Conservation (phyloP, 2,329 filamentous ascomycete species). For the Fusarium burgessii region DNA sequence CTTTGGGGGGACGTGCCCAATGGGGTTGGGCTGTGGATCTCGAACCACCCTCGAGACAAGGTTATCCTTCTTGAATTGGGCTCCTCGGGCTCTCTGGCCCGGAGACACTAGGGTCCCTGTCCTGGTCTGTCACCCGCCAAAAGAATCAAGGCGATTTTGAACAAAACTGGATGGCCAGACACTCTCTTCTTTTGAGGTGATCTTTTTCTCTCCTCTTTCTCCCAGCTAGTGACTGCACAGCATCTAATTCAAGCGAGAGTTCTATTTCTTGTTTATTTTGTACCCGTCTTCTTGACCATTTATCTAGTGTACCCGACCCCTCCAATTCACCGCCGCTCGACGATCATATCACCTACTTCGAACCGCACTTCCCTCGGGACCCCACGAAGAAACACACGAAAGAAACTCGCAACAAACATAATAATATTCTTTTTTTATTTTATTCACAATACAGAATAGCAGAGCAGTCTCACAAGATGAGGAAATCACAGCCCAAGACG, state of each 20-base stretch:
- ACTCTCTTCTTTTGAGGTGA: slow-evolving; percentile 16
- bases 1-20: slow-evolving; percentile 34
- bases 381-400: slow-evolving; percentile 14
- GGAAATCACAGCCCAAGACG: slow-evolving; percentile 36
- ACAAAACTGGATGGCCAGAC: slow-evolving; percentile 24
- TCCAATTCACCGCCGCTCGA: slow-evolving; percentile 26
- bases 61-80: slow-evolving; percentile 42
- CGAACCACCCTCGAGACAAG: slow-evolving; percentile 41
- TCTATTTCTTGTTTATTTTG: slow-evolving; percentile 7
- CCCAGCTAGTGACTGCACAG: slow-evolving; percentile 18
- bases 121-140: slow-evolving; percentile 5
- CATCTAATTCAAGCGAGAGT: slow-evolving; percentile 11
- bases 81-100: slow-evolving; percentile 38
- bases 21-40: slow-evolving; percentile 45
- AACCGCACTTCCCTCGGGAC: slow-evolving; percentile 10
- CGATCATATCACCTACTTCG: slow-evolving; percentile 27
- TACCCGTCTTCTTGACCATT: slow-evolving; percentile 13
- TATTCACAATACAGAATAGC: neutral
- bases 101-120: slow-evolving; percentile 23
- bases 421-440: slow-evolving; percentile 14
- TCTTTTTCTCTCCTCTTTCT: slow-evolving; percentile 18
- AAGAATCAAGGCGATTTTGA: slow-evolving; percentile 21
- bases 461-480: slow-evolving; percentile 30
- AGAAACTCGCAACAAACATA: slow-evolving; percentile 5
- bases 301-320: slow-evolving; percentile 35